A percentile compares a stretch with the other conserved stretches of the same genome.
phyloP scores from a whole-genome alignment of 257 asterid genomes.

The Perilla frutescens region DNA sequence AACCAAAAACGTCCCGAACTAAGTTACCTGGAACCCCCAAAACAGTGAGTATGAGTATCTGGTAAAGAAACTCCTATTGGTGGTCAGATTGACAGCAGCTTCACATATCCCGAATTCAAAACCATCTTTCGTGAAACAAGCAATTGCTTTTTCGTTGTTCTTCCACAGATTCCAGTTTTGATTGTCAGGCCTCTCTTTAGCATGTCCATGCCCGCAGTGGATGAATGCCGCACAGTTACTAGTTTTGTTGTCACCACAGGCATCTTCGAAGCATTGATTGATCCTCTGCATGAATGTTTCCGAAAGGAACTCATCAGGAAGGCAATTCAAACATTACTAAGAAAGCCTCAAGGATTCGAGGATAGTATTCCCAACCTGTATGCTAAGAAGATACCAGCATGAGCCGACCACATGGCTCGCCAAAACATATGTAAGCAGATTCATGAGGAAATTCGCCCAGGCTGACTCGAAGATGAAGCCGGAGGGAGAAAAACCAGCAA shows the following conservation, averaged over 20 bases:
- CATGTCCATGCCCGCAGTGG: conserved; percentile 68
- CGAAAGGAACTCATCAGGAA: background rate
- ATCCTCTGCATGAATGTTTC: conserved; percentile 58
- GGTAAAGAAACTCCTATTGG: conserved; percentile 42
- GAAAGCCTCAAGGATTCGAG: background rate
- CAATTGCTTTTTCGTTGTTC: conserved; percentile 52
- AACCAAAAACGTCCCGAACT: background rate
- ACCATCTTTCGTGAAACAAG: conserved; percentile 63
- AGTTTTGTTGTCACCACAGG: conserved; percentile 52
- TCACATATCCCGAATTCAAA: conserved; percentile 74
- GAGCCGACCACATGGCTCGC: conserved; percentile 89
- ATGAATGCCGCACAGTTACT: conserved; percentile 51
- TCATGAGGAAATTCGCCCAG: conserved; percentile 80
- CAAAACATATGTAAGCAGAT: conserved; percentile 70
- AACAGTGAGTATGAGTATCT: conserved; percentile 85
- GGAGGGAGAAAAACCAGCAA: conserved; percentile 75
- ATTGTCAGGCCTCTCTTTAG: conserved; percentile 28
- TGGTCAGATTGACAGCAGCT: conserved; percentile 68
- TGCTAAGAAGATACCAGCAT: conserved; percentile 88
- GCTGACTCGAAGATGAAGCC: conserved; percentile 88
- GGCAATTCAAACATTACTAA: background rate
- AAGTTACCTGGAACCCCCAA: conserved; percentile 97
- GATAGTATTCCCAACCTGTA: conserved; percentile 55
- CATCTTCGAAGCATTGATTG: conserved; percentile 79
- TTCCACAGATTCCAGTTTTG: conserved; percentile 58